Base-by-base conservation (phyloP, 306 rosid species). In the Sophora flavescens region DNA sequence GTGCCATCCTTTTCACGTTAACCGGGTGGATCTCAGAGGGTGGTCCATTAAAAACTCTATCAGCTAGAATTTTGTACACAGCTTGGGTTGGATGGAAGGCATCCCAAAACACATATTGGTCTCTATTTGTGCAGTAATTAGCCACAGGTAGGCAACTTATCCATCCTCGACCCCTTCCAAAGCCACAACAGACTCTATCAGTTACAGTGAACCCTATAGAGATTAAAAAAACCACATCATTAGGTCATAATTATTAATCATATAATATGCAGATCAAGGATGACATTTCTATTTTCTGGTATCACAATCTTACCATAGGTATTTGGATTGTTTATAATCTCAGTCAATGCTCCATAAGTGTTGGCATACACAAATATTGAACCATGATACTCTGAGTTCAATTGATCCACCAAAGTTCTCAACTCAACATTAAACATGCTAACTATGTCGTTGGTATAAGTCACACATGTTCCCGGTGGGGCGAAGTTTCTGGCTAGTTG, bases 151-250 rank as follows among this genome's bases (percentile, higher is more conserved):
- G 62, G 50, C 88, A 87, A 10, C 77, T 67, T 70, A 81, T 76
- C 30, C 16, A 76, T 26, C 82, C 80, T 36, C 3, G 16, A 33
- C 71, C 65, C 72, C 68, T 74, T 69, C 88, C 90, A 33, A 81
- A 0, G 0, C 88, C 88, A 69, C 90, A 87, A 6, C 85, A 84
- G 0, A 51, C 83, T 68, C 51, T 73, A 36, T 81, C 81, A 45
- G 8, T 59, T 8, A 76, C 87, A 2, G 6, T 68, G 11, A 87
- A 82, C n/a, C 90, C 88, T 72, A 56, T 6, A 36, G 15, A 70
- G 8, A 75, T 16, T 16, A 33, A 78, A 10, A 9, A 22, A 8
- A 30, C 12, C 1, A 35, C 10, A n/a, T n/a, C n/a, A n/a, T n/a
- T n/a, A n/a, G n/a, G n/a, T n/a, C n/a, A n/a, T n/a, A 2, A 48